These are phyloP conservation scores for Cicer bijugum DNA, from an alignment of 306 rosid species.

Conservation along the genomic window DNA sequence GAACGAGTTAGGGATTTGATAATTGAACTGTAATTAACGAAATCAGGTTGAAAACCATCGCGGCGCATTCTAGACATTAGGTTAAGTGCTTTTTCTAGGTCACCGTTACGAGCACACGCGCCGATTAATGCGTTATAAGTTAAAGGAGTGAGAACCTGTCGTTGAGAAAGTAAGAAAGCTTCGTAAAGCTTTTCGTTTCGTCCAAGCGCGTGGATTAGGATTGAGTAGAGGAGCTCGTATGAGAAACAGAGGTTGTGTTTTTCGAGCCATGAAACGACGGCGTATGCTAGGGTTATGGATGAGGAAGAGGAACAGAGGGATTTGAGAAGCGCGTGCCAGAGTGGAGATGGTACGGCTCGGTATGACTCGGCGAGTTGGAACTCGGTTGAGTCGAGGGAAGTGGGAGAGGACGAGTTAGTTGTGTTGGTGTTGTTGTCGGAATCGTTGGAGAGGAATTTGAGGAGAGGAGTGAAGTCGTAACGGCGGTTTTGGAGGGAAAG, in stretches of 20 bases:
- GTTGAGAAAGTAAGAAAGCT: constrained; percentile 83
- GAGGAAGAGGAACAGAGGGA: constrained; percentile 73
- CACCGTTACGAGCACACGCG: constrained; percentile 89
- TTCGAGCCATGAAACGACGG: constrained; percentile 85
- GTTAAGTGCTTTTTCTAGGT: constrained; percentile 79
- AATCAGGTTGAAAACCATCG: constrained; percentile 82
- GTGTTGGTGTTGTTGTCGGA: background rate
- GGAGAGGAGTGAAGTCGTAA: constrained; percentile 81
- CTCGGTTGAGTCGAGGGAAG: constrained; percentile 70
- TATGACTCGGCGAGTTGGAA: constrained; percentile 81
- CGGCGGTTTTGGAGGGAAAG: constrained; percentile 61
- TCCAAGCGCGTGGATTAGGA: constrained; percentile 91
- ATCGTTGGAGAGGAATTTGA: constrained; percentile 60
- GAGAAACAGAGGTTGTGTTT: constrained; percentile 92
- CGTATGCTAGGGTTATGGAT: constrained; percentile 69
- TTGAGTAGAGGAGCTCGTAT: constrained; percentile 85
- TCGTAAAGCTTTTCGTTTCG: constrained; percentile 89
- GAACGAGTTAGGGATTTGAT: constrained; percentile 83
- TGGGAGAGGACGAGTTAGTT: constrained; percentile 50
- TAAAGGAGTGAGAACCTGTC: constrained; percentile 69
- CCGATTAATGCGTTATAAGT: constrained; percentile 88
- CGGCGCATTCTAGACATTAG: constrained; percentile 83
- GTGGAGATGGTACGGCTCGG: constrained; percentile 83
- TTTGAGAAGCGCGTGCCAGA: constrained; percentile 90
- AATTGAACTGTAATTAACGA: constrained; percentile 76